These are phyloP conservation scores for Magnaporthiopsis incrustans DNA, from an alignment of 2,329 filamentous ascomycete genomes.

Conservation along the genomic window DNA sequence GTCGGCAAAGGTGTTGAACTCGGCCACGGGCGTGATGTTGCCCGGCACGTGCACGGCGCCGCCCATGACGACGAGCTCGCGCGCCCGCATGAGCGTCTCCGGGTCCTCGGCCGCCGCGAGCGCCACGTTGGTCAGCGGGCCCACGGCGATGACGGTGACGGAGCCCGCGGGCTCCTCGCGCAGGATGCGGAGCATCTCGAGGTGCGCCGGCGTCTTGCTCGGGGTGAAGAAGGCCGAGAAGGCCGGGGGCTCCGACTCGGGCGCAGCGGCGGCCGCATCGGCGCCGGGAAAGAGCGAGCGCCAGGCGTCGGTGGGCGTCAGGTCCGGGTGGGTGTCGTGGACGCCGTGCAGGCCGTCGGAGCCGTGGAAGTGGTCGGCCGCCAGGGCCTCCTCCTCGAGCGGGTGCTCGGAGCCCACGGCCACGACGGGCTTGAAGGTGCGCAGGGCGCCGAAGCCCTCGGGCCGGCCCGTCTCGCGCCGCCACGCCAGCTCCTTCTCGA, in stretches of 20 bases:
- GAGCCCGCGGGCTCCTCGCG: conserved; percentile 74
- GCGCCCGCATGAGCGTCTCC: conserved; percentile 78
- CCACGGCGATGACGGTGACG: conserved; percentile 83
- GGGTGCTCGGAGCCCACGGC: conserved; percentile 83
- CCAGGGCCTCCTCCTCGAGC: conserved; percentile 71
- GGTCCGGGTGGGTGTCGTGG: conserved; percentile 62
- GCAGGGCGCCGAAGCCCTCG: conserved; percentile 66
- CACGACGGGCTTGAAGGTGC: conserved; percentile 68
- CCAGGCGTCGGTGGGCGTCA: conserved; percentile 69
- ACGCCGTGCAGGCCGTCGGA: conserved; percentile 70
- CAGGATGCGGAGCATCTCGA: conserved; percentile 84
- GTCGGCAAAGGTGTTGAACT: conserved; percentile 96
- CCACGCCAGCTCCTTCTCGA: conserved; percentile 86
- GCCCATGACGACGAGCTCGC: conserved; percentile 94
- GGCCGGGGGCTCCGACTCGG: conserved; percentile 26
- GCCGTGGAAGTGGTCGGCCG: conserved; percentile 82
- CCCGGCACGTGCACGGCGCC: conserved; percentile 72
- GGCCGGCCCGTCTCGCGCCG: conserved; percentile 58
- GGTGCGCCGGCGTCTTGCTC: conserved; percentile 64
- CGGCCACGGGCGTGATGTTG: conserved; percentile 77
- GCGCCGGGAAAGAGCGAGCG: conserved; percentile 53
- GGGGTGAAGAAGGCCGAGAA: conserved; percentile 62
- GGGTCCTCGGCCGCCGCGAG: conserved; percentile 82
- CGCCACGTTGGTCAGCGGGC: conserved; percentile 89
- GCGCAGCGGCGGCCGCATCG: conserved; percentile 7